Percentiles rank a stretch among this genome's conserved stretches.
These are phyloP conservation scores for Cynara cardunculus DNA, from an alignment of 129 eudicot species.

Conservation along the genomic window DNA sequence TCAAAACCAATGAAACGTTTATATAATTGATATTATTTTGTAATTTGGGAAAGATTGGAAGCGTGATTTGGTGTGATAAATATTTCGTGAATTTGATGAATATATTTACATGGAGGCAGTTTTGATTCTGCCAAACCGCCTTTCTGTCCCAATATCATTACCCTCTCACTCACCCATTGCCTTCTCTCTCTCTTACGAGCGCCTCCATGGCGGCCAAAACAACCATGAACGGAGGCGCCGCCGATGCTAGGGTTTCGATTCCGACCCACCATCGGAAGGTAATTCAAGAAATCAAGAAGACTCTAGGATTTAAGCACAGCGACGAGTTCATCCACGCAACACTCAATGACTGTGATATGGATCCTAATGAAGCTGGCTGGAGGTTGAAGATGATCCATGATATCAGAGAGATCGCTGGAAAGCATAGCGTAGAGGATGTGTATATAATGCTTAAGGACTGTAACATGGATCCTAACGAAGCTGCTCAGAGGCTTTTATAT, in stretches of 20 bases:
- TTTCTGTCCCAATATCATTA: slow-evolving; percentile 2
- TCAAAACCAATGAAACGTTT: no score
- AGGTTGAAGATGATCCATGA: slow-evolving; percentile 45
- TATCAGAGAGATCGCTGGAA: slow-evolving; percentile 59
- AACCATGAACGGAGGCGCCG: slow-evolving; percentile 31
- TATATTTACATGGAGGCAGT: neutral
- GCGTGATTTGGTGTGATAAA: neutral
- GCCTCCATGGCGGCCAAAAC: slow-evolving; percentile 7
- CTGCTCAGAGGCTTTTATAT: slow-evolving; percentile 65
- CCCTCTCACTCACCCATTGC: neutral
- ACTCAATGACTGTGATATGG: slow-evolving; percentile 65
- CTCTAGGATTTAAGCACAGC: slow-evolving; percentile 31
- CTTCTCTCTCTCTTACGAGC: neutral
- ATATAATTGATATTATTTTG: no score
- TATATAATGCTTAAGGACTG: slow-evolving; percentile 67
- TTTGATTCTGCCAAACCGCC: slow-evolving; percentile 12
- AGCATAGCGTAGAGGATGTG: slow-evolving; percentile 59
- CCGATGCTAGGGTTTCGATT: slow-evolving; percentile 50
- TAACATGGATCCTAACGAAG: slow-evolving; percentile 65
- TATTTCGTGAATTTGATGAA: neutral
- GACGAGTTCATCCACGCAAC: slow-evolving; percentile 50
- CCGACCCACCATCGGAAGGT: slow-evolving; percentile 34
- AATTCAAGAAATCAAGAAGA: slow-evolving; percentile 40
- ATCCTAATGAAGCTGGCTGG: slow-evolving; percentile 50
- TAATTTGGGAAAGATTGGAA: neutral